Base-by-base conservation (phyloP, 129 eudicot genomes). In the Saussurea involucrata region DNA sequence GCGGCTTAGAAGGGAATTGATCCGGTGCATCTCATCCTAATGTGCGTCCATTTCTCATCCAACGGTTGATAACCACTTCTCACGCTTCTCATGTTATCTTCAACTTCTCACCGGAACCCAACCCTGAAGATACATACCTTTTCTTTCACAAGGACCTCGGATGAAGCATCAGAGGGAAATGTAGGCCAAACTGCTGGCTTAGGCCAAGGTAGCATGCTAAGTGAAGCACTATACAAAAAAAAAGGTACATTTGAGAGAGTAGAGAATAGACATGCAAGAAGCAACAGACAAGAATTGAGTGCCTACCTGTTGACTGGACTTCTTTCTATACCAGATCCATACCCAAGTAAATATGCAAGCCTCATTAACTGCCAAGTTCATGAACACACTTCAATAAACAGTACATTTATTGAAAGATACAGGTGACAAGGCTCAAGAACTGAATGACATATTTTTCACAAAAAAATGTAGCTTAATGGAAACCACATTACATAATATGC, bases 141-240 rank as follows among this genome's bases (percentile, higher is more conserved):
- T 85, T 95, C 99, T 88, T 92, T 92, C 73, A 15, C 82, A 73
- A 85, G 85, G 29, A 88, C 94, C 78, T 86, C 89, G 21, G 96
- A 78, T 69, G 94, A 88, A 78, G 91, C 94, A 79, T 92, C 89
- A 60, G 94, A 77, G 34, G 96, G 94, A 85, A 92, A 80, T 67
- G 86, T 79, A 74, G 99, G 99, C 97, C 97, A 92, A 78, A 74
- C 79, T 33, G 90, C 92, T 83, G 97, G 97, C 82, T 85, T 95
- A 40, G 99, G 97, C 96, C 99, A 95, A 34, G 99, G 97, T 68
- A 92, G 78, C 97, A 95, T 95, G 88, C 97, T 95, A 69, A 95
- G 97, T 24, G 88, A 75, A 78, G 96, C 97, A 71, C 99, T 95
- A 83, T 31, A 77, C 63, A 55, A 60, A 42, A 76, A n/a, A n/a